phyloP scores from a whole-genome alignment of 208 protist genomes.

The Angomonas desouzai region DNA sequence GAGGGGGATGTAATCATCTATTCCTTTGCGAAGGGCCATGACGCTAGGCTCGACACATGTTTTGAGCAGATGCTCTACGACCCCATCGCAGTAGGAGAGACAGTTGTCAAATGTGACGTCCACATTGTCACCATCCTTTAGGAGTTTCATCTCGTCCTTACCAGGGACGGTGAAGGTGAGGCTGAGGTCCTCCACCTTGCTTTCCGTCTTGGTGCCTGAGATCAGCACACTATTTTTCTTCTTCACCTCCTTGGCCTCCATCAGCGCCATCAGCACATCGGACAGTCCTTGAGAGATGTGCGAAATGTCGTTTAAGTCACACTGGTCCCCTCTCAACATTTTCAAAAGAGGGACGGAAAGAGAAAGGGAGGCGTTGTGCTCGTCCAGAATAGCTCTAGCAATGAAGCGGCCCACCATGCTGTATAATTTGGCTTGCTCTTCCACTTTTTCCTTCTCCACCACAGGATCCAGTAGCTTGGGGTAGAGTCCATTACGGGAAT shows the following conservation, averaged over 20 bases:
- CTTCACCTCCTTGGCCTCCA: constrained; percentile 15
- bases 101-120: constrained; percentile 55
- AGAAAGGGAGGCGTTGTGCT: constrained; percentile 61
- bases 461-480: neutral
- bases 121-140: constrained; percentile 24
- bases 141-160: constrained; percentile 54
- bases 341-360: constrained; percentile 69
- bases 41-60: constrained; percentile 54
- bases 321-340: constrained; percentile 70
- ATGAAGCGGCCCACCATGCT: constrained; percentile 71
- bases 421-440: constrained; percentile 34
- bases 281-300: constrained; percentile 49
- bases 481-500: constrained; percentile 53
- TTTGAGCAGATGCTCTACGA: constrained; percentile 51
- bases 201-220: constrained; percentile 21
- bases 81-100: constrained; percentile 68
- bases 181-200: constrained; percentile 49
- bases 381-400: constrained; percentile 73
- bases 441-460: constrained; percentile 15
- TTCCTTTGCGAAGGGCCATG: constrained; percentile 51
- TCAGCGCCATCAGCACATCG: constrained; percentile 42
- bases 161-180: constrained; percentile 81
- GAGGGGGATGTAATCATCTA: constrained; percentile 74
- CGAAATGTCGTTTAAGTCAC: constrained; percentile 62
- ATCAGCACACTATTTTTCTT: constrained; percentile 23